A percentile compares a stretch with the other conserved stretches of the same genome.
phyloP scores from a whole-genome alignment of 352 stramenopile species.

The Globisporangium canariense region DNA sequence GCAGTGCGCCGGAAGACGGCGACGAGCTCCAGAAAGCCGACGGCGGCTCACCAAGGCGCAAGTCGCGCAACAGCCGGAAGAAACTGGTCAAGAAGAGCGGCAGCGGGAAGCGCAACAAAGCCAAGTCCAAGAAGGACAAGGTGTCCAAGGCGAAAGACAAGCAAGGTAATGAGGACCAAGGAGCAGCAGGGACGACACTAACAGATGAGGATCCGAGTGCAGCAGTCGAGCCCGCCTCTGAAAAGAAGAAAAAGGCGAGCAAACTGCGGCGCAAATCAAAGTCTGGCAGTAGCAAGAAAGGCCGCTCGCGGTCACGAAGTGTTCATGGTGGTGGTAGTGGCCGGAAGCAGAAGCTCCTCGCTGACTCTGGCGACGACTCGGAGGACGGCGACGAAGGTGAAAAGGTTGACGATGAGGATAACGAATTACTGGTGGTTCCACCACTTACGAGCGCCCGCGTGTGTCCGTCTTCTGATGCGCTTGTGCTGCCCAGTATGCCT shows the following conservation, averaged over 20 bases:
- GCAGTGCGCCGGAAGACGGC: constrained; percentile 29
- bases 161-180: neutral
- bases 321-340: neutral
- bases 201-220: neutral
- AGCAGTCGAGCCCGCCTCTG: neutral
- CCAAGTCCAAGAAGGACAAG: constrained; percentile 17
- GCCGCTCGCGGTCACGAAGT: neutral
- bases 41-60: neutral
- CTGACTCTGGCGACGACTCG: neutral
- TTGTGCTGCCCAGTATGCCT: constrained; percentile 19
- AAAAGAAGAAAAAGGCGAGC: constrained; percentile 11
- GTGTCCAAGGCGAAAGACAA: constrained; percentile 5
- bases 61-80: constrained; percentile 12
- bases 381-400: constrained; percentile 1
- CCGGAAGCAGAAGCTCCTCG: neutral
- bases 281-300: constrained; percentile 12
- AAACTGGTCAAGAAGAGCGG: constrained; percentile 10
- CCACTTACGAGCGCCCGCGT: neutral
- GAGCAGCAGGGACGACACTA: neutral
- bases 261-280: constrained; percentile 14
- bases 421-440: neutral
- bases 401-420: neutral
- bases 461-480: neutral
- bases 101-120: constrained; percentile 11
- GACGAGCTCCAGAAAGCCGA: neutral